Evolutionary conservation across 306 rosid genomes (phyloP).

Genomic region (Astragalus membranaceus): DNA sequence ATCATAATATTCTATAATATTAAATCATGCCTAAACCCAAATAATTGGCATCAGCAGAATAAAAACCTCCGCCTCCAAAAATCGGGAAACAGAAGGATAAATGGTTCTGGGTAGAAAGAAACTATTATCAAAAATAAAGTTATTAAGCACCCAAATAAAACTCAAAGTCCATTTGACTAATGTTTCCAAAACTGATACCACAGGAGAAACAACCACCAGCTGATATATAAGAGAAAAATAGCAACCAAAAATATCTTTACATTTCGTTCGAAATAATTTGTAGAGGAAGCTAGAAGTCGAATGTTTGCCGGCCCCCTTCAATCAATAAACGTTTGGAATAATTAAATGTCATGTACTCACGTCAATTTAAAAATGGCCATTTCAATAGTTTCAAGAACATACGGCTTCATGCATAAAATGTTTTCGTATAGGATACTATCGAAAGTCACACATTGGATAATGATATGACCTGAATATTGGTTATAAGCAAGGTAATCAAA

Average conservation of each 20-base stretch:
- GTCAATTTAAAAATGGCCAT: not conserved
- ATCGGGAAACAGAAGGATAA: not conserved
- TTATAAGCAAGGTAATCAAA: too few relatives aligned
- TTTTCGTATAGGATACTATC: not conserved
- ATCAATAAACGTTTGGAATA: not conserved
- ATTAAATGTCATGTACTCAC: not conserved
- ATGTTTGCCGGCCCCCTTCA: not conserved
- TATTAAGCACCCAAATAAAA: not conserved
- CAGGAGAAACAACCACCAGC: not conserved
- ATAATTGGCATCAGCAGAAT: not conserved
- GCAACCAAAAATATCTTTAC: not conserved
- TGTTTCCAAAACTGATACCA: not conserved
- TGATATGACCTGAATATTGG: too few relatives aligned
- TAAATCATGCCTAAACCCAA: too few relatives aligned
- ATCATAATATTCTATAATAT: too few relatives aligned
- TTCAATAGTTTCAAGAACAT: not conserved
- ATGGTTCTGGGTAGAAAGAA: not conserved
- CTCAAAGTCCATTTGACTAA: not conserved
- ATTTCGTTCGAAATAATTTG: not conserved
- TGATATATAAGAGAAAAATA: not conserved
- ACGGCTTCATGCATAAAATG: not conserved
- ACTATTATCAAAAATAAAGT: not conserved
- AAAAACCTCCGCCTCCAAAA: not conserved
- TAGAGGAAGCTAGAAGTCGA: not conserved
- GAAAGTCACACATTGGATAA: not conserved